phyloP scores from a whole-genome alignment of 1,284 basidiomycete genomes.

The Anthracocystis walkeri region DNA sequence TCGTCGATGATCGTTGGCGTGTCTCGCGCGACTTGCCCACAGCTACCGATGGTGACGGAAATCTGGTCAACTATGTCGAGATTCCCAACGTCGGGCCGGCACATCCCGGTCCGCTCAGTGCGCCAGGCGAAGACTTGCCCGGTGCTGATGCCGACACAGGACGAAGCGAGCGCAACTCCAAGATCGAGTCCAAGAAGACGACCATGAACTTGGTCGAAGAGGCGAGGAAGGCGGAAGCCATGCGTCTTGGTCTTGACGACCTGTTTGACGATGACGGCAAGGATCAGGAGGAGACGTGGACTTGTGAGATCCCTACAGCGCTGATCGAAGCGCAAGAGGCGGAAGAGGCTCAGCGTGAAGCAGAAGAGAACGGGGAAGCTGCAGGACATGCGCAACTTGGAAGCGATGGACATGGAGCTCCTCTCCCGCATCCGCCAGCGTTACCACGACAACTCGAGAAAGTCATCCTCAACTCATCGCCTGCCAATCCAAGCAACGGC shows the following conservation, averaged over 20 bases:
- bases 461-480: slow-evolving; percentile 83
- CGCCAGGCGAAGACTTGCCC: slow-evolving; percentile 60
- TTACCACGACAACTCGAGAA: slow-evolving; percentile 93
- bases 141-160: slow-evolving; percentile 26
- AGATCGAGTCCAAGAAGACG: slow-evolving; percentile 52
- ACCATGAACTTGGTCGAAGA: slow-evolving; percentile 58
- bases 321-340: slow-evolving; percentile 67
- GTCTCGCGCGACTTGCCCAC: slow-evolving; percentile 82
- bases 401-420: slow-evolving; percentile 18
- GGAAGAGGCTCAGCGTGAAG: slow-evolving; percentile 63
- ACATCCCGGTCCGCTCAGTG: slow-evolving; percentile 61
- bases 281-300: slow-evolving; percentile 66
- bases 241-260: slow-evolving; percentile 54
- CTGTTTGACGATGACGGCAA: slow-evolving; percentile 60
- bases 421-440: slow-evolving; percentile 73
- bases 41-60: slow-evolving; percentile 93
- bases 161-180: slow-evolving; percentile 46
- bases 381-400: slow-evolving; percentile 27
- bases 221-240: slow-evolving; percentile 50
- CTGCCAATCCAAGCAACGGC: slow-evolving; percentile 55
- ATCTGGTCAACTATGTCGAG: slow-evolving; percentile 85
- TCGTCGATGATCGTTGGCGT: slow-evolving; percentile 91
- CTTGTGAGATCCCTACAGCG: slow-evolving; percentile 69
- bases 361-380: slow-evolving; percentile 19
- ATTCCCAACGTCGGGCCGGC: slow-evolving; percentile 64